Conservation (phyloP, 2,329 filamentous ascomycete genomes). For the Exophiala lecanii-corni region DNA sequence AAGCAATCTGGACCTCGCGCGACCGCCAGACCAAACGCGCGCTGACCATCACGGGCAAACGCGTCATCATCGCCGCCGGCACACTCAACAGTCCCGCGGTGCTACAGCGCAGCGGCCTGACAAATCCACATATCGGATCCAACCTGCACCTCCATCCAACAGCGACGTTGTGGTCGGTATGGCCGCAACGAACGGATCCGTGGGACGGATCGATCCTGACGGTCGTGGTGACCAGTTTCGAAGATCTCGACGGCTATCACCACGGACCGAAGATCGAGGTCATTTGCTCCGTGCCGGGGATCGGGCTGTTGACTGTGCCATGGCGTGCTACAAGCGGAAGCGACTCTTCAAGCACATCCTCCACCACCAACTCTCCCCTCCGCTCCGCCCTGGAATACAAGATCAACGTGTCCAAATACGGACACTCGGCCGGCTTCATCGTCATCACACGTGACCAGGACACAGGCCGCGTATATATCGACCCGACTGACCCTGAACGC, state of each 20-base stretch:
- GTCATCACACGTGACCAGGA: conserved; percentile 71
- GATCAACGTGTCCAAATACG: conserved; percentile 62
- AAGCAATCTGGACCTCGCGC: conserved; percentile 70
- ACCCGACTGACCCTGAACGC: conserved; percentile 65
- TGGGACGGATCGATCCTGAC: conserved; percentile 69
- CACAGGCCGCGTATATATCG: conserved; percentile 67
- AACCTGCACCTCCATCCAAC: conserved; percentile 79
- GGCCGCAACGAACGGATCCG: conserved; percentile 27
- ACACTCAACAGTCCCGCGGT: conserved; percentile 72
- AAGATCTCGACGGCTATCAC: conserved; percentile 73
- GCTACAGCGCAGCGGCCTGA: conserved; percentile 71
- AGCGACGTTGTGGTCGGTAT: conserved; percentile 27
- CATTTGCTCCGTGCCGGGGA: conserved; percentile 32
- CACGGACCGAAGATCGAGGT: conserved; percentile 81
- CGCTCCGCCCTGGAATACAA: conserved; percentile 64
- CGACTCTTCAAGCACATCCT: not conserved
- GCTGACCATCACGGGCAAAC: conserved; percentile 71
- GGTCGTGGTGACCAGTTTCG: conserved; percentile 68
- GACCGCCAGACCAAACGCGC: conserved; percentile 57
- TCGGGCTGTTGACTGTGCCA: conserved; percentile 36
- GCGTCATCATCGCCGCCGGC: conserved; percentile 73
- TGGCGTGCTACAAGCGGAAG: conserved; percentile 55
- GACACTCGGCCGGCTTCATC: conserved; percentile 68
- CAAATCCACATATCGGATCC: conserved; percentile 74
- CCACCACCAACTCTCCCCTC: not conserved